phyloP scores from a whole-genome alignment of 108 stramenopile species.

The Craspedostauros australis region DNA sequence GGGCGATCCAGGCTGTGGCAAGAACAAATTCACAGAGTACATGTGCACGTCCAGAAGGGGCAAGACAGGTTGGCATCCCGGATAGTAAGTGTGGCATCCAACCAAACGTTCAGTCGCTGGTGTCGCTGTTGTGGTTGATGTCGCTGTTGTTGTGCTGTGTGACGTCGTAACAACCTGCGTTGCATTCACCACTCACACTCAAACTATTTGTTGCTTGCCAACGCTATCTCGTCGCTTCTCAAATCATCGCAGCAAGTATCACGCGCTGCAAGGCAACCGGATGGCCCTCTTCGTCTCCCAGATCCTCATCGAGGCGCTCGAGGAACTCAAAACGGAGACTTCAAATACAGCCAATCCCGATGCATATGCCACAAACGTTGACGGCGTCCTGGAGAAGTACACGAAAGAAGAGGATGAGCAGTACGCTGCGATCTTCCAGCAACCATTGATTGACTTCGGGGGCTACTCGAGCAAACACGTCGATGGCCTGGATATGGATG shows the following conservation, averaged over 20 bases:
- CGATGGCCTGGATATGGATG: background rate
- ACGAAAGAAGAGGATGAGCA: conserved; percentile 1
- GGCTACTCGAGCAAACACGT: background rate
- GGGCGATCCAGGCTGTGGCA: conserved; percentile 36
- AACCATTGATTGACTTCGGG: background rate
- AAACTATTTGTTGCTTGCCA: too few relatives aligned
- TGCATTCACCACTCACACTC: too few relatives aligned
- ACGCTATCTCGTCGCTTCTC: too few relatives aligned
- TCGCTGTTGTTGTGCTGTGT: too few relatives aligned
- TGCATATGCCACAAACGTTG: background rate
- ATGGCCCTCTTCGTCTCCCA: conserved; percentile 34
- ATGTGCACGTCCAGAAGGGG: conserved; percentile 10
- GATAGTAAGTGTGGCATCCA: conserved; percentile 35
- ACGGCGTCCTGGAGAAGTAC: background rate
- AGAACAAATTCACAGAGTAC: conserved; percentile 25
- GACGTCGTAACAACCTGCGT: too few relatives aligned
- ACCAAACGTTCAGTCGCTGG: too few relatives aligned
- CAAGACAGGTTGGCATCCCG: conserved; percentile 46
- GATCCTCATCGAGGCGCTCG: conserved; percentile 13
- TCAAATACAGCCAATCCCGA: background rate
- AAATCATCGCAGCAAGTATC: conserved; percentile 15
- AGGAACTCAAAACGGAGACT: too few relatives aligned
- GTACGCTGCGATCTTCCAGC: background rate
- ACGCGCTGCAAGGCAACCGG: conserved; percentile 34
- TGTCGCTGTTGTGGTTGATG: too few relatives aligned